These are phyloP conservation scores for Annona cherimola DNA, from an alignment of 164 flowering plant species.

Conservation along the genomic window DNA sequence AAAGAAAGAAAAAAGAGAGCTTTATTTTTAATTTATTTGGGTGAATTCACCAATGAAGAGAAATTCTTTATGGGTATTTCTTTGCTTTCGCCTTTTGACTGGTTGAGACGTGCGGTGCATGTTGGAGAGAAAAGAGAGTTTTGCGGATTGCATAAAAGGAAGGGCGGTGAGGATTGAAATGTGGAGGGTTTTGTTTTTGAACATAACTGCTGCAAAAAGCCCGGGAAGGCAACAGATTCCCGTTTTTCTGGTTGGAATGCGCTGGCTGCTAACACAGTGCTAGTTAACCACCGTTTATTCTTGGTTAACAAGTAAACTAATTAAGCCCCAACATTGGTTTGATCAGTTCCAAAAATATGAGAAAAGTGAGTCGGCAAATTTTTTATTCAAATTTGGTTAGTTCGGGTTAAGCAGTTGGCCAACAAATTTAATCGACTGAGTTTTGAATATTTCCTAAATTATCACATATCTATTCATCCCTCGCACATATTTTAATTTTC, in stretches of 20 bases:
- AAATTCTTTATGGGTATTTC: slow-evolving; percentile 1
- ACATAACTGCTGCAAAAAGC: slow-evolving; percentile 22
- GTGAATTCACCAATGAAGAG: slow-evolving; percentile 7
- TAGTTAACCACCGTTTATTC: neutral
- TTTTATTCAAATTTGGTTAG: too few relatives aligned
- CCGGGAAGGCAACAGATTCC: slow-evolving; percentile 18
- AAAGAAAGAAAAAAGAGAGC: neutral
- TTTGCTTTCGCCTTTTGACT: neutral
- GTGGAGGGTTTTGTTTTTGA: slow-evolving; percentile 14
- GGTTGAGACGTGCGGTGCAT: slow-evolving; percentile 42
- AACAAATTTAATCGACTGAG: too few relatives aligned
- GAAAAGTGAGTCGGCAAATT: too few relatives aligned
- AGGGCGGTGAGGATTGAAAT: slow-evolving; percentile 16
- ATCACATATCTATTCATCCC: too few relatives aligned
- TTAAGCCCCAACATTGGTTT: too few relatives aligned
- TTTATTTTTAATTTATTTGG: neutral
- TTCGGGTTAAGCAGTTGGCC: too few relatives aligned
- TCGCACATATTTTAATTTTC: too few relatives aligned
- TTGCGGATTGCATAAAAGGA: slow-evolving; percentile 1
- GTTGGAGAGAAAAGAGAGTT: slow-evolving; percentile 15
- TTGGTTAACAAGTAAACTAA: too few relatives aligned
- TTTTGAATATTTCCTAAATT: too few relatives aligned
- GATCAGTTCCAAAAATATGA: too few relatives aligned
- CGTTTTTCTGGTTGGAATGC: neutral
- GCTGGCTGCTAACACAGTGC: neutral